Percentiles rank a stretch among this genome's conserved stretches.
phyloP scores from a whole-genome alignment of 257 asterid genomes.

The Jasminum sambac region DNA sequence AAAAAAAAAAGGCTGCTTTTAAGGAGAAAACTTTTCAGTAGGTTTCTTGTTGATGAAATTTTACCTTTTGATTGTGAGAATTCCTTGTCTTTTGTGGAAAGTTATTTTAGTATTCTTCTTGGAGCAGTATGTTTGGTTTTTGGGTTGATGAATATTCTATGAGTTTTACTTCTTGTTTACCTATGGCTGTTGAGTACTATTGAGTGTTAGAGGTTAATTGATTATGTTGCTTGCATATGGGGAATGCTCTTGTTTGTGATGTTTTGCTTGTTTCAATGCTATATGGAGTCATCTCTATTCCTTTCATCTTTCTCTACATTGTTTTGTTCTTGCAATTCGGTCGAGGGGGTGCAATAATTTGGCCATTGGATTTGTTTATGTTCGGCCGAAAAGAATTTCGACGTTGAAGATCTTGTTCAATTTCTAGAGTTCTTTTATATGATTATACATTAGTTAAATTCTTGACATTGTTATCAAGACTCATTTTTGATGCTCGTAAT shows the following conservation, averaged over 20 bases:
- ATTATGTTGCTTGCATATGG: constrained; percentile 24
- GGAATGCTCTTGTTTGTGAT: neutral
- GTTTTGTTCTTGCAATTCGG: neutral
- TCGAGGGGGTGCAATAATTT: neutral
- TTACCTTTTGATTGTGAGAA: constrained; percentile 27
- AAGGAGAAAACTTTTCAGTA: constrained; percentile 5
- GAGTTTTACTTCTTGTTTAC: constrained; percentile 28
- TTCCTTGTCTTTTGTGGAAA: constrained; percentile 37
- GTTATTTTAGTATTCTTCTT: constrained; percentile 57
- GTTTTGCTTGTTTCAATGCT: constrained; percentile 22
- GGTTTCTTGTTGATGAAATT: constrained; percentile 28
- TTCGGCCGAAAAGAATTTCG: neutral
- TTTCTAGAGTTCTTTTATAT: no score
- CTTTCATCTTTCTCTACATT: constrained; percentile 9
- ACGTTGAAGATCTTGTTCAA: constrained; percentile 3
- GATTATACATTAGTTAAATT: constrained; percentile 9
- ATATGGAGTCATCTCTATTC: neutral
- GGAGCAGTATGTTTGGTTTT: constrained; percentile 43
- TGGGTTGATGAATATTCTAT: constrained; percentile 28
- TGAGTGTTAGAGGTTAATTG: constrained; percentile 29
- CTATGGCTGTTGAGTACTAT: constrained; percentile 29
- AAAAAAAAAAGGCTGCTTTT: neutral
- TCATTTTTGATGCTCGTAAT: constrained; percentile 15
- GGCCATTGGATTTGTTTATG: neutral
- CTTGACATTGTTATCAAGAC: neutral